Evolutionary conservation across 345 rosid genomes (phyloP).

Genomic region (Lumnitzera littorea): DNA sequence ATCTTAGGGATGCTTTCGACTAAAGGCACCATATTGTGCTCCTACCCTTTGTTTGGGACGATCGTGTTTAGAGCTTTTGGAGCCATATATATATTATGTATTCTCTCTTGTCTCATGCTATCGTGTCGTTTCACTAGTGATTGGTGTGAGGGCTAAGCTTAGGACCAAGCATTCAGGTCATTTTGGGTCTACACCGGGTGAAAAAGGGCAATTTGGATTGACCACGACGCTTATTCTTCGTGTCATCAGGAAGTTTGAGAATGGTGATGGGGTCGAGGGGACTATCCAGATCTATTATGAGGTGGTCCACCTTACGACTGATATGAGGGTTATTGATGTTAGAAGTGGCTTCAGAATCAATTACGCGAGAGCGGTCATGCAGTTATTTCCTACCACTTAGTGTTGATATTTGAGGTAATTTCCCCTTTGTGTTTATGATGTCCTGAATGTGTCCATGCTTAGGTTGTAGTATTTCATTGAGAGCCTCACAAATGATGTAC

Average conservation of each 20-base stretch:
- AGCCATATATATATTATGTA: constrained; percentile 17
- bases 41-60: constrained; percentile 39
- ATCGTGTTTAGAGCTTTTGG: constrained; percentile 41
- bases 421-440: constrained; percentile 24
- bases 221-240: constrained; percentile 68
- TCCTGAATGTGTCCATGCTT: constrained; percentile 18
- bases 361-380: constrained; percentile 92
- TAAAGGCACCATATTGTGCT: constrained; percentile 27
- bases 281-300: constrained; percentile 92
- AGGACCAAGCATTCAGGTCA: constrained; percentile 90
- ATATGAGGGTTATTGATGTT: constrained; percentile 68
- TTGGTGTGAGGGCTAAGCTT: constrained; percentile 80
- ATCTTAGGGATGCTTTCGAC: constrained; percentile 3
- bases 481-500: constrained; percentile 58
- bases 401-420: constrained; percentile 73
- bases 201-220: constrained; percentile 87
- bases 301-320: constrained; percentile 75
- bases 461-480: constrained; percentile 51
- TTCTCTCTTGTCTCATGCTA: constrained; percentile 39
- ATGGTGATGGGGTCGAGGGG: constrained; percentile 61
- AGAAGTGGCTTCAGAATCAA: constrained; percentile 92
- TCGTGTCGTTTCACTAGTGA: constrained; percentile 38
- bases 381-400: constrained; percentile 80
- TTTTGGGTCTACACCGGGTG: constrained; percentile 95
- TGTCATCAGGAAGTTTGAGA: constrained; percentile 56